Base-by-base conservation (phyloP, 2,329 filamentous ascomycete genomes). In the Colletotrichum abscissum region DNA sequence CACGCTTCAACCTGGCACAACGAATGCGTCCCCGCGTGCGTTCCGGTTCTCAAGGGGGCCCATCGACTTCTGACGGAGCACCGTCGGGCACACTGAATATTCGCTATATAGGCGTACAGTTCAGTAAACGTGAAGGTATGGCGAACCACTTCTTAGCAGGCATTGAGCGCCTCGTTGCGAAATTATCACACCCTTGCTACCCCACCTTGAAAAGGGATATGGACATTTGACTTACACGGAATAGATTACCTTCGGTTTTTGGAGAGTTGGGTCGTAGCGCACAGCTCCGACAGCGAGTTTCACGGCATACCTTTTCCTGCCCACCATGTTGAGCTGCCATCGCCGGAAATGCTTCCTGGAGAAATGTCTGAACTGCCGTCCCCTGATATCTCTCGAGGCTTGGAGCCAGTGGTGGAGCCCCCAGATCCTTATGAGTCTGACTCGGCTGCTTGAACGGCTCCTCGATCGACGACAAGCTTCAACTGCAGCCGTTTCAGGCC, bases 31-130 rank as follows among this genome's bases (percentile, higher is more conserved):
- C 82, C 38, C 79, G 83, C 38, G 78, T 80, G 46, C 81, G 83
- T 62, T 82, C 83, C 9, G 75, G 76, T 8, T 78, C 76, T 5
- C 76, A 78, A 49, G 69, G 74, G 16, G 69, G 74, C 58, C 74
- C 76, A n/a, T 54, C 63, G 33, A 62, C 59, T 60, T 67, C 72
- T 58, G 79, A 82, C 38, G 67, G 76, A 49, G 76, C 75, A 60
- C 76, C 76, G 22, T 75, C 76, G 19, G 69, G 72, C 74, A 77
- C 70, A 54, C 76, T 84, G 19, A 85, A 87, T 71, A 86, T 88
- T 62, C 83, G 85, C 62, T 86, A 88, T 77, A 80, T 88, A 33
- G 84, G 84, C 6, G 83, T 88, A 56, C 86, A 88, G 66, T 88
- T 88, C 75, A 87, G 84, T 55, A 82, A 84, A 56, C 80, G 83